These are phyloP conservation scores for Picochlorum sp. DNA, from an alignment of 139 green algal genomes.

Conservation along the genomic window DNA sequence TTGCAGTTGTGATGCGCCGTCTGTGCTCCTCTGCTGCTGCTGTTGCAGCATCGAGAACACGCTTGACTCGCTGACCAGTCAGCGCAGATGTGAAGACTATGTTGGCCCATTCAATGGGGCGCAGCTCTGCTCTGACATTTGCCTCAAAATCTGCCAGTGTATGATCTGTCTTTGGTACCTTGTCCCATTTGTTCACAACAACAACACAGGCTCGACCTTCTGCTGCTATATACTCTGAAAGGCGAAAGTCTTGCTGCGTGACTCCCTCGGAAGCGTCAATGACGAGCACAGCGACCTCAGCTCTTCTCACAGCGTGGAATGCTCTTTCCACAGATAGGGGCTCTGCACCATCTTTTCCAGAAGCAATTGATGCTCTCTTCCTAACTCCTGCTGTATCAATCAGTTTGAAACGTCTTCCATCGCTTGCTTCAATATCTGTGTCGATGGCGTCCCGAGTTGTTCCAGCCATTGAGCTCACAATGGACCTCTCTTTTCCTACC, in stretches of 20 bases:
- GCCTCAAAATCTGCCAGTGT: slow-evolving; percentile 38
- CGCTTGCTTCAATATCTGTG: slow-evolving; percentile 51
- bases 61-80: slow-evolving; percentile 58
- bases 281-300: slow-evolving; percentile 85
- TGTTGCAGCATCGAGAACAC: slow-evolving; percentile 67
- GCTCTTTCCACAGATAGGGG: slow-evolving; percentile 72
- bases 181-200: slow-evolving; percentile 98
- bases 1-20: slow-evolving; percentile 81
- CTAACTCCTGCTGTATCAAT: slow-evolving; percentile 97
- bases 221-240: slow-evolving; percentile 49
- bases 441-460: slow-evolving; percentile 96
- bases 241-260: slow-evolving; percentile 71
- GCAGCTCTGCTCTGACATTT: slow-evolving; percentile 51
- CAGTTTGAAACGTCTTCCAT: slow-evolving; percentile 64
- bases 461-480: slow-evolving; percentile 86
- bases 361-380: slow-evolving; percentile 59
- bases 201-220: slow-evolving; percentile 85
- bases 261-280: slow-evolving; percentile 67
- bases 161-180: slow-evolving; percentile 48
- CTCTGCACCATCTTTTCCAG: slow-evolving; percentile 56
- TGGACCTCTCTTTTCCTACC: slow-evolving; percentile 71
- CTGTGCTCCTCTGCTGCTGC: slow-evolving; percentile 68
- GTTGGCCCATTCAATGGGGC: slow-evolving; percentile 74
- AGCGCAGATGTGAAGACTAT: slow-evolving; percentile 81
- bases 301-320: slow-evolving; percentile 71